Percentiles rank a stretch among this genome's conserved stretches.
phyloP scores from a whole-genome alignment of 1,284 basidiomycete genomes.

The Rhizoctonia solani region DNA sequence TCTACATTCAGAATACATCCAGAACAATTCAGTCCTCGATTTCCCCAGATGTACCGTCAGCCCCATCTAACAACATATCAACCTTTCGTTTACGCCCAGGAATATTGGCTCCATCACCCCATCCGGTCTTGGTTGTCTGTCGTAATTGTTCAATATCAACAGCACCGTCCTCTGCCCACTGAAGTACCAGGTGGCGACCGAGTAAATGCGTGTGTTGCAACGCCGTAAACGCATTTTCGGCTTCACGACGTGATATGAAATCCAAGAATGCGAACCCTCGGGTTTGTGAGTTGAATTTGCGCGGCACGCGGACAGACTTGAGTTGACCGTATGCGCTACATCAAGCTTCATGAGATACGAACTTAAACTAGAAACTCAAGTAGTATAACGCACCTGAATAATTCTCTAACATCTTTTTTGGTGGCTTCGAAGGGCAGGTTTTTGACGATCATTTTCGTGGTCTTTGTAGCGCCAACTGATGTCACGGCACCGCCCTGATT shows the following conservation, averaged over 20 bases:
- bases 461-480: slow-evolving; percentile 51
- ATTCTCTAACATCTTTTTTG: slow-evolving; percentile 86
- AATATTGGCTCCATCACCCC: slow-evolving; percentile 61
- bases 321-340: slow-evolving; percentile 83
- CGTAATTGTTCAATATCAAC: slow-evolving; percentile 71
- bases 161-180: slow-evolving; percentile 81
- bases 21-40: slow-evolving; percentile 1
- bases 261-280: slow-evolving; percentile 97
- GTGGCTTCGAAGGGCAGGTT: slow-evolving; percentile 97
- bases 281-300: slow-evolving; percentile 81
- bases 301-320: slow-evolving; percentile 87
- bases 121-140: slow-evolving; percentile 77
- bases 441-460: slow-evolving; percentile 94
- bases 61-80: slow-evolving; percentile 48
- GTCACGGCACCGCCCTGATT: slow-evolving; percentile 46
- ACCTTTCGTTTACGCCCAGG: slow-evolving; percentile 74
- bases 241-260: slow-evolving; percentile 84
- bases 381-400: slow-evolving; percentile 71
- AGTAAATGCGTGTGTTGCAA: slow-evolving; percentile 94
- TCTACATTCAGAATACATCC: too few species aligned
- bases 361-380: neutral
- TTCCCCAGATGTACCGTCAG: neutral
- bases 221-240: slow-evolving; percentile 80
- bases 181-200: slow-evolving; percentile 89
- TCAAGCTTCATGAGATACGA: neutral